A percentile compares a stretch with the other conserved stretches of the same genome.
Conservation (phyloP, 495 filamentous ascomycete species). For the Parathielavia hyrcaniae region DNA sequence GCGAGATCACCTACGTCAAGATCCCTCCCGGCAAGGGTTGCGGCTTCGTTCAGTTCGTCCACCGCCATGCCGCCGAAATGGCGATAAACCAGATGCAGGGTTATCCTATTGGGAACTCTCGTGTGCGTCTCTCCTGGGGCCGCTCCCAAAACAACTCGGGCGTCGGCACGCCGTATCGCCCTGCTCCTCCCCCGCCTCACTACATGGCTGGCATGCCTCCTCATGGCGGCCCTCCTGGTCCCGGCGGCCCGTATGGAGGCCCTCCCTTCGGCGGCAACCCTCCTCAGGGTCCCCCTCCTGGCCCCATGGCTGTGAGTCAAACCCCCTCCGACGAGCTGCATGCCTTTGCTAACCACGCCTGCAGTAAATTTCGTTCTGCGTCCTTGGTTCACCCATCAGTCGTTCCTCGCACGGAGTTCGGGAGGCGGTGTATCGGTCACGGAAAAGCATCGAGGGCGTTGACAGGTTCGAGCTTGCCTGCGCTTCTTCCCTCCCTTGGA, state of each 20-base stretch:
- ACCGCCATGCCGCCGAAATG: conserved; percentile 99
- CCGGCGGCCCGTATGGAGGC: conserved; percentile 18
- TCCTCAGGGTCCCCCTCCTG: conserved; percentile 28
- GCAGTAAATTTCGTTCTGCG: conserved; percentile 16
- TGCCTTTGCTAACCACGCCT: background rate
- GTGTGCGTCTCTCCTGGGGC: conserved; percentile 94
- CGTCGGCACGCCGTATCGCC: conserved; percentile 94
- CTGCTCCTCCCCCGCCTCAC: conserved; percentile 86
- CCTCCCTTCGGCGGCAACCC: conserved; percentile 30
- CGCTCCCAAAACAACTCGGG: conserved; percentile 99
- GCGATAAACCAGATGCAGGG: conserved; percentile 99
- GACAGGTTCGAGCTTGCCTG: conserved; percentile 7
- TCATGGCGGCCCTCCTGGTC: conserved; percentile 24
- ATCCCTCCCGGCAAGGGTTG: conserved; percentile 99
- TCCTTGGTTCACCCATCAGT: conserved; percentile 7
- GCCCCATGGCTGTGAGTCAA: conserved; percentile 27
- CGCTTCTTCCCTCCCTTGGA: conserved; percentile 1
- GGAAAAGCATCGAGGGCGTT: conserved; percentile 14
- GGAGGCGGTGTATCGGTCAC: conserved; percentile 12
- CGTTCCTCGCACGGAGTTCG: conserved; percentile 20
- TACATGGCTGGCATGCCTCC: conserved; percentile 40
- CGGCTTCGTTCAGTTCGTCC: conserved; percentile 98
- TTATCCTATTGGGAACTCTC: conserved; percentile 98
- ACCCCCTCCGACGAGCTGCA: background rate
- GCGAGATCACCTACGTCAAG: conserved; percentile 99